Conservation (phyloP, 495 filamentous ascomycete genomes). For the Hyaloscypha bicolor region DNA sequence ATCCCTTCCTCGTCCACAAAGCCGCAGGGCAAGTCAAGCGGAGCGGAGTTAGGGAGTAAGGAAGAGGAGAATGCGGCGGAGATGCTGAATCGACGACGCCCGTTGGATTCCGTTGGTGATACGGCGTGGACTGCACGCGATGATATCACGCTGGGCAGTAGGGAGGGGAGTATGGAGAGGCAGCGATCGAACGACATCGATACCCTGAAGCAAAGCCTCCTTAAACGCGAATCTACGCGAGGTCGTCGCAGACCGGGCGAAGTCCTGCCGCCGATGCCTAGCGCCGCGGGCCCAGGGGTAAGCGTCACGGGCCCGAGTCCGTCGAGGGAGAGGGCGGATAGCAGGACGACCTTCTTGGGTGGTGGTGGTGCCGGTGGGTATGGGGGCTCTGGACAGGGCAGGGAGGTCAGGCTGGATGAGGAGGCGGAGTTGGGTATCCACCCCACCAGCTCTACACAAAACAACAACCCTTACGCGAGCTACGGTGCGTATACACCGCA, state of each 20-base stretch:
- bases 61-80: slow-evolving; percentile 23
- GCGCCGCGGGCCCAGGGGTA: neutral
- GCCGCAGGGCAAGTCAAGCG: slow-evolving; percentile 1
- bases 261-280: slow-evolving; percentile 7
- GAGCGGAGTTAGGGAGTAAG: slow-evolving; percentile 14
- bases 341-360: neutral
- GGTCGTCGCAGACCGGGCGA: slow-evolving; percentile 39
- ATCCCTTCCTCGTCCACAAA: slow-evolving; percentile 40
- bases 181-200: slow-evolving; percentile 37
- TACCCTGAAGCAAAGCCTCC: slow-evolving; percentile 37
- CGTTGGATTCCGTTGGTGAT: slow-evolving; percentile 20
- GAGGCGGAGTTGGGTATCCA: slow-evolving; percentile 28
- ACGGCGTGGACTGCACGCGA: slow-evolving; percentile 3
- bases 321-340: neutral
- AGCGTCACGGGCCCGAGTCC: slow-evolving; percentile 23
- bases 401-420: slow-evolving; percentile 18
- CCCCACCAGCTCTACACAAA: neutral
- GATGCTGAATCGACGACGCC: slow-evolving; percentile 23
- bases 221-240: slow-evolving; percentile 41
- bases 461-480: neutral
- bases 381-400: neutral
- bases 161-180: slow-evolving; percentile 24
- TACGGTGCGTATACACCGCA: neutral
- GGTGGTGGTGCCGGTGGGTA: neutral
- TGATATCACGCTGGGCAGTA: slow-evolving; percentile 19